A percentile compares a stretch with the other conserved stretches of the same genome.
These are phyloP conservation scores for Aureobasidium leucospermi DNA, from an alignment of 2,329 filamentous ascomycete genomes.

Conservation along the genomic window DNA sequence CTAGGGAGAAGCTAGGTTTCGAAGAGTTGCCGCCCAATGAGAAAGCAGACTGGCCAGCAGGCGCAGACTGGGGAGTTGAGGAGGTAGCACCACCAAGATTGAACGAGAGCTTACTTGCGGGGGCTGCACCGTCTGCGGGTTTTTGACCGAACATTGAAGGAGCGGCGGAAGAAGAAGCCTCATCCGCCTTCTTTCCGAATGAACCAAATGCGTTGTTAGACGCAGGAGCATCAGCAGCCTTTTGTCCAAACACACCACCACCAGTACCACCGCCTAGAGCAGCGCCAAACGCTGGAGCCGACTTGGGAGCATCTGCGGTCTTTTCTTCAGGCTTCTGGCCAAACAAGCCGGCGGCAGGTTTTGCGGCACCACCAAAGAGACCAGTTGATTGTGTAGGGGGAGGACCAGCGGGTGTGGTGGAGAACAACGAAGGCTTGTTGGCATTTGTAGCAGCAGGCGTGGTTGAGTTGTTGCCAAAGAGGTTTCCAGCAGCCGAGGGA, in stretches of 20 bases:
- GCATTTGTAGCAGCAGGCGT: constrained; percentile 20
- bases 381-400: constrained; percentile 16
- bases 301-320: constrained; percentile 16
- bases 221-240: neutral
- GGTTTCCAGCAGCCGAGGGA: no score
- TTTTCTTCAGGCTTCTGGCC: constrained; percentile 17
- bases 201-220: neutral
- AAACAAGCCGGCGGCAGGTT: constrained; percentile 13
- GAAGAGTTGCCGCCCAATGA: constrained; percentile 1
- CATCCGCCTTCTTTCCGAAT: neutral
- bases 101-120: constrained; percentile 4
- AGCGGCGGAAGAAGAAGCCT: neutral
- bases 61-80: neutral
- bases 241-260: neutral
- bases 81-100: constrained; percentile 4
- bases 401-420: constrained; percentile 26
- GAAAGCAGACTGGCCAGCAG: neutral
- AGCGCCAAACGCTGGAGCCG: neutral
- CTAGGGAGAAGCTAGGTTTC: constrained; percentile 26
- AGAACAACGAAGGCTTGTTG: constrained; percentile 15
- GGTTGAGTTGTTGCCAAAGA: constrained; percentile 13
- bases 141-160: constrained; percentile 15
- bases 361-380: constrained; percentile 15
- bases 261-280: neutral
- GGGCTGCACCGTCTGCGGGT: constrained; percentile 1